A percentile compares a stretch with the other conserved stretches of the same genome.
Evolutionary conservation across 2,329 filamentous ascomycete species (phyloP).

Genomic region (Canariomyces notabilis): DNA sequence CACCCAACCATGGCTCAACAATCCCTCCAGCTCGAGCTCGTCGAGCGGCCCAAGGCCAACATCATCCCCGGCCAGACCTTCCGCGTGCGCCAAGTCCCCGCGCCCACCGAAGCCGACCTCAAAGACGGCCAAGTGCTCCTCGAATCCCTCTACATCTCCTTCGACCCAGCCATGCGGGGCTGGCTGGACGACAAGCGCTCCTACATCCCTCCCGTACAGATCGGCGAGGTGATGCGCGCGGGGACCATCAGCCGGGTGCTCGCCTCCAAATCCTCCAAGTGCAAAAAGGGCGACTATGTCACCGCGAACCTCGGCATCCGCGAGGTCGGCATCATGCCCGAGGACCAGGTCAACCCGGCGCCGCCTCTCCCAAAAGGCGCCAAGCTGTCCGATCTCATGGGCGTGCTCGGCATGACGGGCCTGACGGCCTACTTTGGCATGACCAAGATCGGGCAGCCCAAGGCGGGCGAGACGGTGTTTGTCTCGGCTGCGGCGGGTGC

Average conservation of each 20-base stretch:
- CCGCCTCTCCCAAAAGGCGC: constrained; percentile 27
- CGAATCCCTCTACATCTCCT: constrained; percentile 48
- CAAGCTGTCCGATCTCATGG: constrained; percentile 46
- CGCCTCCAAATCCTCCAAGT: constrained; percentile 42
- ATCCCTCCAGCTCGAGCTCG: constrained; percentile 49
- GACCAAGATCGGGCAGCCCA: constrained; percentile 56
- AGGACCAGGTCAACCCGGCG: constrained; percentile 34
- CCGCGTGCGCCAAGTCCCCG: constrained; percentile 44
- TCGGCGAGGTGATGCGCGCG: constrained; percentile 57
- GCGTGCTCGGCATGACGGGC: constrained; percentile 54
- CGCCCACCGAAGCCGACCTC: constrained; percentile 43
- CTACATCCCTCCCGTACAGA: constrained; percentile 57
- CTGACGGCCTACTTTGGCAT: constrained; percentile 65
- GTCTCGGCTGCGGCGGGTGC: constrained; percentile 63
- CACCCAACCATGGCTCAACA: constrained; percentile 18
- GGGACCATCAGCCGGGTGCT: constrained; percentile 48
- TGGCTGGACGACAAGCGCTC: constrained; percentile 49
- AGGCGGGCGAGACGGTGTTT: constrained; percentile 60
- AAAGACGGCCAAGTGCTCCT: constrained; percentile 51
- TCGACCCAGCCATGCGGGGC: constrained; percentile 61
- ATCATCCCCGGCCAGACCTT: constrained; percentile 66
- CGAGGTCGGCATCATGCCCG: constrained; percentile 49
- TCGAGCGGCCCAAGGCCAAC: constrained; percentile 54
- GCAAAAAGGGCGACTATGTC: constrained; percentile 48
- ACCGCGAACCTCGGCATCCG: constrained; percentile 49